phyloP scores from a whole-genome alignment of 345 rosid species.

The Litchi chinensis region DNA sequence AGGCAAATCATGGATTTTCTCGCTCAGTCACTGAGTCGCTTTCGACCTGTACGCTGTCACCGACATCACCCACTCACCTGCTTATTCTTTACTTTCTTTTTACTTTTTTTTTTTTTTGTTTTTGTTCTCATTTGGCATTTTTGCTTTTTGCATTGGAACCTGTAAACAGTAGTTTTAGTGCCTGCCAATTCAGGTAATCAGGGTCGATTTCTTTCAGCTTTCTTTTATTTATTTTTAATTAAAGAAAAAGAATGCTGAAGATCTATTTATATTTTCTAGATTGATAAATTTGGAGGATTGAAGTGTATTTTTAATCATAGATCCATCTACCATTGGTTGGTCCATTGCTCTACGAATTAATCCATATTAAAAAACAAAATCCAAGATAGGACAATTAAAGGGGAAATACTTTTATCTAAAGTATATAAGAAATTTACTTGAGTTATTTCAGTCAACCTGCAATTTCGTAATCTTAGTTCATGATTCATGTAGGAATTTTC shows the following conservation, averaged over 20 bases:
- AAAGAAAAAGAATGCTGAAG: neutral
- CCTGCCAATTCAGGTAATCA: neutral
- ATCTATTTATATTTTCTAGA: neutral
- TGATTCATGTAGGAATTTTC: too few species aligned
- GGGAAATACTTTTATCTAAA: too few species aligned
- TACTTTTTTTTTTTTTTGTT: neutral
- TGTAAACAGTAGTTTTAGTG: neutral
- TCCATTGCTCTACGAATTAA: too few species aligned
- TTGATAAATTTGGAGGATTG: too few species aligned
- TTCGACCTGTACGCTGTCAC: constrained; percentile 5
- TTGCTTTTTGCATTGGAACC: neutral
- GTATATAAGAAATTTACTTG: too few species aligned
- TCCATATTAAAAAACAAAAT: too few species aligned
- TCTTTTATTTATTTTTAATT: too few species aligned
- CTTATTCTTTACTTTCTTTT: neutral
- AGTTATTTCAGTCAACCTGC: too few species aligned
- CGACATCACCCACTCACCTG: constrained; percentile 5
- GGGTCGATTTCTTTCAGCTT: neutral
- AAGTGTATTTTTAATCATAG: too few species aligned
- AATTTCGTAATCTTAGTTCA: too few species aligned
- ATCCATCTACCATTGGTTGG: neutral
- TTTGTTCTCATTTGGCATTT: neutral
- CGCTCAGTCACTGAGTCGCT: neutral
- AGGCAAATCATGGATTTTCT: neutral
- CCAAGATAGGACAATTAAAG: too few species aligned